Conservation (phyloP, 768 basidiomycete genomes). For the Mycena haematopus region DNA sequence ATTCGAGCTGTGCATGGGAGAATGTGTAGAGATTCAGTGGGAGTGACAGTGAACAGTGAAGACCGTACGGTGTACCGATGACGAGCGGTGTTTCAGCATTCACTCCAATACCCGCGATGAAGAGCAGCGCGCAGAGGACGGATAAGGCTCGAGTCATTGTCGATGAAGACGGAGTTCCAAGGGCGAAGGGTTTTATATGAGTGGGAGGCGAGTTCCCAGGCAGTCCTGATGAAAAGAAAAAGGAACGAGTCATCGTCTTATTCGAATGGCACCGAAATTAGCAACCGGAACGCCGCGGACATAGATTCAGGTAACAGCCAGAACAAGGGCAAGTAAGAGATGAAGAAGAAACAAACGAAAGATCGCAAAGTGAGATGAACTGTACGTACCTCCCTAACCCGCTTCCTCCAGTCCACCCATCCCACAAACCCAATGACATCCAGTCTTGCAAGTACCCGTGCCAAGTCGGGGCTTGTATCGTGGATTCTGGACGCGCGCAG, state of each 20-base stretch:
- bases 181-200: slow-evolving; percentile 9
- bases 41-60: slow-evolving; percentile 3
- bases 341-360: too few relatives aligned
- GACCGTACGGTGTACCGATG: slow-evolving; percentile 14
- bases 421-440: too few relatives aligned
- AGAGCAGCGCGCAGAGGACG: slow-evolving; percentile 1
- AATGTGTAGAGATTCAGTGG: slow-evolving; percentile 12
- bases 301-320: too few relatives aligned
- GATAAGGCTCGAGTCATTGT: slow-evolving; percentile 9
- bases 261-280: slow-evolving; percentile 4
- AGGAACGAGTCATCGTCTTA: too few relatives aligned
- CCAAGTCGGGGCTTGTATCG: too few relatives aligned
- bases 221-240: slow-evolving; percentile 11
- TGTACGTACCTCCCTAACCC: too few relatives aligned
- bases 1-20: slow-evolving; percentile 9
- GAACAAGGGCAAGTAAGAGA: too few relatives aligned
- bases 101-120: slow-evolving; percentile 6
- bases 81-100: slow-evolving; percentile 12
- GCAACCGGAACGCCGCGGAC: slow-evolving; percentile 1
- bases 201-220: slow-evolving; percentile 11
- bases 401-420: too few relatives aligned
- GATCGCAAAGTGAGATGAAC: too few relatives aligned
- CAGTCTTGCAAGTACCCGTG: too few relatives aligned
- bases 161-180: slow-evolving; percentile 1
- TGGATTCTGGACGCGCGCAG: too few relatives aligned